phyloP scores from a whole-genome alignment of 371 early-diverging fungal genomes.

The Syncephalis fuscata region DNA sequence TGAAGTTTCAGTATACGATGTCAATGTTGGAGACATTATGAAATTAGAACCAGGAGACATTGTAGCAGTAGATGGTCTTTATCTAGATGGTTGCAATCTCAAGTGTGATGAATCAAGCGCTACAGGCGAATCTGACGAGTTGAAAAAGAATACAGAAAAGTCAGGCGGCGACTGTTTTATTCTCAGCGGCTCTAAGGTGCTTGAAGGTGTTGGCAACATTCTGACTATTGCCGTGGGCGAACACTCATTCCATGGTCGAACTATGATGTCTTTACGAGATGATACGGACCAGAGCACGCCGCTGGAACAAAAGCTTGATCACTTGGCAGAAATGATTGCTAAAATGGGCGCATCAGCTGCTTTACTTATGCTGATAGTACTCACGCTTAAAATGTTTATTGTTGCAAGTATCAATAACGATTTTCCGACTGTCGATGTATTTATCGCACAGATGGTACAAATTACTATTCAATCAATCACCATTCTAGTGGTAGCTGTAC shows the following conservation, averaged over 20 bases:
- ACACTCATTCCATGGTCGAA: conserved; percentile 56
- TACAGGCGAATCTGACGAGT: conserved; percentile 83
- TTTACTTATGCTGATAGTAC: conserved; percentile 35
- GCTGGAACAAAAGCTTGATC: conserved; percentile 44
- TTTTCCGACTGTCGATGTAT: conserved; percentile 25
- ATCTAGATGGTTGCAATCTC: conserved; percentile 61
- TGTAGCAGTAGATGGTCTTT: conserved; percentile 81
- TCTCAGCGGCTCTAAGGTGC: conserved; percentile 52
- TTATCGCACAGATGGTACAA: conserved; percentile 37
- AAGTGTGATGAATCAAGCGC: conserved; percentile 82
- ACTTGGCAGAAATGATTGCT: conserved; percentile 48
- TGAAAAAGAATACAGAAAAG: conserved; percentile 32
- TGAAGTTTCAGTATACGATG: conserved; percentile 70
- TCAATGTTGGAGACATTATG: conserved; percentile 80
- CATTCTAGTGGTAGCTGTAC: conserved; percentile 60
- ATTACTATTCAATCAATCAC: conserved; percentile 54
- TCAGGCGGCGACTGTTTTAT: conserved; percentile 40
- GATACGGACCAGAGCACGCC: conserved; percentile 36
- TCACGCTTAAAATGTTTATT: conserved; percentile 41
- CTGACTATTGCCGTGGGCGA: conserved; percentile 48
- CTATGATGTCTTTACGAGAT: conserved; percentile 49
- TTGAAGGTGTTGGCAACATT: conserved; percentile 57
- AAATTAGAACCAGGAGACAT: conserved; percentile 90
- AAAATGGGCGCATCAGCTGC: conserved; percentile 48
- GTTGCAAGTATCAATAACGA: conserved; percentile 17